Evolutionary conservation across 169 alveolate species (phyloP).

Genomic region (Theileria luwenshuni): DNA sequence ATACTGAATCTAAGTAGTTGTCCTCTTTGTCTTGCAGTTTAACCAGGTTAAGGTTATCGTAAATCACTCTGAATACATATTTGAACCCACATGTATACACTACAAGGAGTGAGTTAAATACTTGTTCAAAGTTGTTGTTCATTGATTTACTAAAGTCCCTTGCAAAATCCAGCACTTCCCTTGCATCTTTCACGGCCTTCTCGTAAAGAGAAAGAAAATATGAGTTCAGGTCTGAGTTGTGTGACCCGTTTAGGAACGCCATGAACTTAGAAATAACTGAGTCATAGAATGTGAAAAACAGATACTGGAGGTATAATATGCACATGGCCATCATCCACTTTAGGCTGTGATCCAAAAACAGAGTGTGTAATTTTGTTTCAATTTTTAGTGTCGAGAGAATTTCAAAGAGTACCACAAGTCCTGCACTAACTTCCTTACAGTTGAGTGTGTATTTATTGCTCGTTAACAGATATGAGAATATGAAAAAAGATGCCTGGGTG

Average conservation of each 20-base stretch:
- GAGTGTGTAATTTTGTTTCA: neutral
- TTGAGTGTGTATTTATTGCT: constrained; percentile 1
- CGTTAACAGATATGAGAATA: constrained; percentile 18
- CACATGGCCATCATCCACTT: constrained; percentile 36
- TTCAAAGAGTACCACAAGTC: constrained; percentile 31
- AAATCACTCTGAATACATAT: constrained; percentile 9
- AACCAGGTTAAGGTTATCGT: neutral
- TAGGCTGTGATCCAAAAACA: constrained; percentile 20
- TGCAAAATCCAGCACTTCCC: constrained; percentile 14
- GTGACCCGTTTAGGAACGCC: constrained; percentile 4
- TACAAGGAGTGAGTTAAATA: constrained; percentile 35
- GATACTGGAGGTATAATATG: constrained; percentile 48
- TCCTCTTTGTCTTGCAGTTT: neutral
- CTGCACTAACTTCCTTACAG: constrained; percentile 25
- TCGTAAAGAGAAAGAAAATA: neutral
- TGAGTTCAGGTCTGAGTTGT: neutral
- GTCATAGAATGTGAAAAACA: constrained; percentile 41
- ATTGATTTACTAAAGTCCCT: constrained; percentile 35
- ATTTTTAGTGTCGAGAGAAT: constrained; percentile 5
- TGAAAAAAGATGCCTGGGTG: constrained; percentile 43
- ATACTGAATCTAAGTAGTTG: constrained; percentile 20
- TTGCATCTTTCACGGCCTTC: constrained; percentile 32
- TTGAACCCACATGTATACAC: constrained; percentile 27
- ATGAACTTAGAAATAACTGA: constrained; percentile 12
- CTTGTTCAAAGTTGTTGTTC: constrained; percentile 19